Evolutionary conservation across 495 filamentous ascomycete species (phyloP).

Genomic region (Xylaria castorea): DNA sequence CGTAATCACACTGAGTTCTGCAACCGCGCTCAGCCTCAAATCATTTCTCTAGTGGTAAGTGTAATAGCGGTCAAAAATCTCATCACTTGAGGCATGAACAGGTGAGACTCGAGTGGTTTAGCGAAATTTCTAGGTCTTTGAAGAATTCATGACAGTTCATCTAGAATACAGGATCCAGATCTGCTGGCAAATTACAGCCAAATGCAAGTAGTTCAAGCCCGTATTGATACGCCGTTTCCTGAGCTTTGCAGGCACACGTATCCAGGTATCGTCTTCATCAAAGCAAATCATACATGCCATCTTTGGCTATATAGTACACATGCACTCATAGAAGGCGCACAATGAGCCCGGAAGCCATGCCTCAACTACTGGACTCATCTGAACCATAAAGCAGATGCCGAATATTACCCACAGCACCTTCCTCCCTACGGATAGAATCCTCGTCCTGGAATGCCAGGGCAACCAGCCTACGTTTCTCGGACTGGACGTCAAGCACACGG

Average conservation of each 20-base stretch:
- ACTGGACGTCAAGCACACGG: slow-evolving; percentile 79
- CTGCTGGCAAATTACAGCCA: background rate
- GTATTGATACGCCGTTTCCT: background rate
- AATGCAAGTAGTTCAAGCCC: background rate
- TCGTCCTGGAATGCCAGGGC: slow-evolving; percentile 75
- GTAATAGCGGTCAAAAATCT: background rate
- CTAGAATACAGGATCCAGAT: background rate
- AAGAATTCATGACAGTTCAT: background rate
- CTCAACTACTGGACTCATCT: background rate
- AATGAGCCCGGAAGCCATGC: background rate
- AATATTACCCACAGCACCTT: slow-evolving; percentile 19
- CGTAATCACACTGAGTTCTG: background rate
- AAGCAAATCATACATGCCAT: background rate
- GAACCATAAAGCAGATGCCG: slow-evolving; percentile 24
- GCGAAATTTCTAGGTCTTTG: background rate
- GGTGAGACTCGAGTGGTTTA: background rate
- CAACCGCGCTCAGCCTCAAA: background rate
- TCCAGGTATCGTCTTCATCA: background rate
- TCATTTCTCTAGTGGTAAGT: background rate
- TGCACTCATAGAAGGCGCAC: background rate
- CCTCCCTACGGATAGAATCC: slow-evolving; percentile 20
- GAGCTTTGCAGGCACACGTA: background rate
- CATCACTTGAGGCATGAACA: background rate
- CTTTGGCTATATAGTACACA: slow-evolving; percentile 1
- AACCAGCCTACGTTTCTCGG: slow-evolving; percentile 80